These are phyloP conservation scores for Neltuma alba DNA, from an alignment of 306 rosid species.

Conservation along the genomic window DNA sequence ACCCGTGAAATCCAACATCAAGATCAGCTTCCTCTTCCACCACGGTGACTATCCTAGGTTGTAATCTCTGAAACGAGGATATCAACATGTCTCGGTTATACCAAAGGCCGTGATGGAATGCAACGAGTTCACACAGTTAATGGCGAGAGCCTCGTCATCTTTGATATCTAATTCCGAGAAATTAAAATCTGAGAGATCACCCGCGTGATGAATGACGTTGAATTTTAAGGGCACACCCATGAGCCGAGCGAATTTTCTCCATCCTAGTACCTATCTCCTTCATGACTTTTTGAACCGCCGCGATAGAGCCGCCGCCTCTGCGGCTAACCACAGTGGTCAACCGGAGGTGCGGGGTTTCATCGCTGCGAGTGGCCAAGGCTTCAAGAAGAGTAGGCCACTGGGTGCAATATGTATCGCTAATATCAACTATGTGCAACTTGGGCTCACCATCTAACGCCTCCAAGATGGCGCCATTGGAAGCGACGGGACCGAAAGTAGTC, in stretches of 20 bases:
- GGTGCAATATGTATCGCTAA: constrained; percentile 90
- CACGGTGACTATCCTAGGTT: constrained; percentile 74
- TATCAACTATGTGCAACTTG: constrained; percentile 74
- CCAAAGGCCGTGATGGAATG: constrained; percentile 56
- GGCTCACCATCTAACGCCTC: constrained; percentile 88
- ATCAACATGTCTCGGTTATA: constrained; percentile 59
- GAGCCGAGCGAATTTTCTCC: constrained; percentile 90
- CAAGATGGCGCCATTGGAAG: constrained; percentile 82
- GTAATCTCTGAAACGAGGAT: constrained; percentile 49
- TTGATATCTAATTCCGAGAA: constrained; percentile 47
- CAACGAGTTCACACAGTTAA: constrained; percentile 70
- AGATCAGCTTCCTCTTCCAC: constrained; percentile 94
- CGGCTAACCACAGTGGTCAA: constrained; percentile 64
- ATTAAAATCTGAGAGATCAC: constrained; percentile 70
- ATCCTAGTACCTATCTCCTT: constrained; percentile 80
- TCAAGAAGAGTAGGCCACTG: constrained; percentile 97
- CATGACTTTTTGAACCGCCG: constrained; percentile 63
- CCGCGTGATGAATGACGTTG: constrained; percentile 69
- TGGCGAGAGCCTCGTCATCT: constrained; percentile 79
- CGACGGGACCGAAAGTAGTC: constrained; percentile 94
- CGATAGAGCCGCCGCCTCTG: constrained; percentile 30
- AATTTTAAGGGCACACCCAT: constrained; percentile 95
- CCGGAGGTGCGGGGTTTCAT: constrained; percentile 80
- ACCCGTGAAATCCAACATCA: constrained; percentile 70
- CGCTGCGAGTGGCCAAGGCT: constrained; percentile 77